Evolutionary conservation across 2,329 filamentous ascomycete species (phyloP).

Genomic region (Pyrenophora seminiperda): DNA sequence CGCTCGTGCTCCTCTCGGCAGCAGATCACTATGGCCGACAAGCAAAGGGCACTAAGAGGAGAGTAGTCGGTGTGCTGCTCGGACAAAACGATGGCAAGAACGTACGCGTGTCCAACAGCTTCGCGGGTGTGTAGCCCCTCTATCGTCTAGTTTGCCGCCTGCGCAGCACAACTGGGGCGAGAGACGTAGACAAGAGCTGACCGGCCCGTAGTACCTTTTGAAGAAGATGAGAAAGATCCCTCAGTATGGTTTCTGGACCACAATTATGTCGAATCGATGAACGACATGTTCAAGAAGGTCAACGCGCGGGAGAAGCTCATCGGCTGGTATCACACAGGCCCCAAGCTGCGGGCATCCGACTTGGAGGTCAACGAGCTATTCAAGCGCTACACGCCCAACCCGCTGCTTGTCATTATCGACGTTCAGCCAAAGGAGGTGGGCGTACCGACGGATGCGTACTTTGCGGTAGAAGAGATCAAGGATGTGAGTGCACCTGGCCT

Average conservation of each 20-base stretch:
- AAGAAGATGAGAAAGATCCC: slow-evolving; percentile 98
- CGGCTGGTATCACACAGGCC: slow-evolving; percentile 99
- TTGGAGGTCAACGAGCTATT: slow-evolving; percentile 99
- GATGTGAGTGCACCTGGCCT: slow-evolving; percentile 67
- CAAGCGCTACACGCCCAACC: slow-evolving; percentile 98
- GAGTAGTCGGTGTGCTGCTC: slow-evolving; percentile 88
- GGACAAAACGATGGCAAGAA: slow-evolving; percentile 96
- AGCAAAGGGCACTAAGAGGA: slow-evolving; percentile 82
- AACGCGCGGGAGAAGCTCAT: slow-evolving; percentile 98
- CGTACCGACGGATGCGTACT: slow-evolving; percentile 97
- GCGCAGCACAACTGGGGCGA: neutral
- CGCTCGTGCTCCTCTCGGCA: slow-evolving; percentile 93
- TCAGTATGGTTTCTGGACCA: slow-evolving; percentile 99
- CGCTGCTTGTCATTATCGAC: slow-evolving; percentile 95
- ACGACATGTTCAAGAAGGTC: slow-evolving; percentile 99
- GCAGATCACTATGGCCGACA: slow-evolving; percentile 98
- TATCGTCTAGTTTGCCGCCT: slow-evolving; percentile 22
- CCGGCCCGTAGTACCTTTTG: slow-evolving; percentile 77
- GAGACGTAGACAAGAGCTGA: slow-evolving; percentile 28
- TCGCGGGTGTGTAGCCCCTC: slow-evolving; percentile 71
- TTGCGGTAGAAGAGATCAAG: slow-evolving; percentile 99
- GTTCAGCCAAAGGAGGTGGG: slow-evolving; percentile 98
- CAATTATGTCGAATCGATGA: slow-evolving; percentile 99
- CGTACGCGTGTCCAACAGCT: slow-evolving; percentile 97
- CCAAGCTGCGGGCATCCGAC: slow-evolving; percentile 94